Evolutionary conservation across 2,329 filamentous ascomycete genomes (phyloP).

Genomic region (Furcasterigmium furcatum): DNA sequence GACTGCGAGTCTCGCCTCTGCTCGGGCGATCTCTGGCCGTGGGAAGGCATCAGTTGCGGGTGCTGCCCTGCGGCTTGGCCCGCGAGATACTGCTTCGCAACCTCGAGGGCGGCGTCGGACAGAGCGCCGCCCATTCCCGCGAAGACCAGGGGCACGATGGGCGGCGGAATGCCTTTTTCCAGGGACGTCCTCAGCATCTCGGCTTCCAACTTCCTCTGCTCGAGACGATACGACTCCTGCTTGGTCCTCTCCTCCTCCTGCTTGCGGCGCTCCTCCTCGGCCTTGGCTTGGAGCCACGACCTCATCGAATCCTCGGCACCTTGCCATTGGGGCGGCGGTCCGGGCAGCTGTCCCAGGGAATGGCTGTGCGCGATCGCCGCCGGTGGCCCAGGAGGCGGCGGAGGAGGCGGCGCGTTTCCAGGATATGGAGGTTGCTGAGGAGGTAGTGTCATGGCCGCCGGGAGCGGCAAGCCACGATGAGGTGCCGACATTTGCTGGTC

Average conservation of each 20-base stretch:
- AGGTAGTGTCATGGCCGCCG: slow-evolving; percentile 61
- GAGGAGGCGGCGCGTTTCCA: slow-evolving; percentile 8
- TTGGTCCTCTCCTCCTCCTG: slow-evolving; percentile 72
- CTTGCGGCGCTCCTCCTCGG: slow-evolving; percentile 69
- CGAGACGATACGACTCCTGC: slow-evolving; percentile 63
- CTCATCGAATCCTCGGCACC: slow-evolving; percentile 68
- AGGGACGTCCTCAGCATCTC: slow-evolving; percentile 69
- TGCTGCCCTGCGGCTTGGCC: slow-evolving; percentile 44
- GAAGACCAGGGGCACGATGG: slow-evolving; percentile 73
- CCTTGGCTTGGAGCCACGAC: slow-evolving; percentile 66
- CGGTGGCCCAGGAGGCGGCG: slow-evolving; percentile 9
- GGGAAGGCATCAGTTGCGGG: slow-evolving; percentile 47
- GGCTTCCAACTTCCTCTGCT: slow-evolving; percentile 70
- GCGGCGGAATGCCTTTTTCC: slow-evolving; percentile 66
- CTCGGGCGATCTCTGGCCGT: slow-evolving; percentile 50
- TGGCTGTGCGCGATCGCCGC: slow-evolving; percentile 28
- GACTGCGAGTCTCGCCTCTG: slow-evolving; percentile 49
- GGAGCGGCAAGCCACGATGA: slow-evolving; percentile 67
- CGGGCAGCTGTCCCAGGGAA: slow-evolving; percentile 54
- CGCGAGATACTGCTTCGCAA: slow-evolving; percentile 64
- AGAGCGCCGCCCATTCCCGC: slow-evolving; percentile 65
- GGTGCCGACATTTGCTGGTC: slow-evolving; percentile 63
- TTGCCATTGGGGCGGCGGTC: slow-evolving; percentile 63
- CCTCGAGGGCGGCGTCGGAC: slow-evolving; percentile 61
- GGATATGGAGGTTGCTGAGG: slow-evolving; percentile 26